phyloP scores from a whole-genome alignment of 345 rosid species.

The Schrenkiella parvula region DNA sequence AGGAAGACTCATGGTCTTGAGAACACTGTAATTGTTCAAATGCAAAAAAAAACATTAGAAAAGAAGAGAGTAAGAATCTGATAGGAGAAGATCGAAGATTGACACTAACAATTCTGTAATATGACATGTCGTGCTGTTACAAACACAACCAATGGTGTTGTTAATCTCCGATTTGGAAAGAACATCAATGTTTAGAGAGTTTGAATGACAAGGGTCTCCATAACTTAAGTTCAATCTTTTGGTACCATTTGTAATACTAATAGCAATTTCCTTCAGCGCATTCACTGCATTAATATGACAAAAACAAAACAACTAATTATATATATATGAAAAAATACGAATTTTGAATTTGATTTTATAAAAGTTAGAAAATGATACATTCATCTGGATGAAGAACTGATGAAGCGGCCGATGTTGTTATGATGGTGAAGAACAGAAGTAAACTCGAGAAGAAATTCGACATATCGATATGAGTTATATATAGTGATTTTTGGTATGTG shows the following conservation, averaged over 20 bases:
- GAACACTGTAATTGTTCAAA: not conserved
- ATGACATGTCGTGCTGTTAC: constrained; percentile 2
- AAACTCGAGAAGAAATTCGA: not conserved
- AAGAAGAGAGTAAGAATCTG: not conserved
- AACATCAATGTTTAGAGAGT: not conserved
- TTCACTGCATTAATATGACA: not conserved
- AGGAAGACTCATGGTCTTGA: not conserved
- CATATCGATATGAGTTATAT: not conserved
- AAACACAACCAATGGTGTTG: not conserved
- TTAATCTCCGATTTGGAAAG: not conserved
- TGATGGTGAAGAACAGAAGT: not conserved
- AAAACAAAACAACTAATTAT: not conserved
- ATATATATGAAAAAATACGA: not conserved
- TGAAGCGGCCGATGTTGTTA: not conserved
- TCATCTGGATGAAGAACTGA: constrained; percentile 9
- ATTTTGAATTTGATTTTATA: not conserved
- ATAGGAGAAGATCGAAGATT: not conserved
- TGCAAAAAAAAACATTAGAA: not conserved
- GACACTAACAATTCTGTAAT: constrained; percentile 12
- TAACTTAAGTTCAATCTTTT: not conserved
- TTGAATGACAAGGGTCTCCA: not conserved
- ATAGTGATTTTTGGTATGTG: not conserved
- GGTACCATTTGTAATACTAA: not conserved
- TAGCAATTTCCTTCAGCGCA: not conserved
- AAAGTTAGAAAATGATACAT: not conserved